Conservation (phyloP, 2,329 filamentous ascomycete genomes). For the Colletotrichum sp. region DNA sequence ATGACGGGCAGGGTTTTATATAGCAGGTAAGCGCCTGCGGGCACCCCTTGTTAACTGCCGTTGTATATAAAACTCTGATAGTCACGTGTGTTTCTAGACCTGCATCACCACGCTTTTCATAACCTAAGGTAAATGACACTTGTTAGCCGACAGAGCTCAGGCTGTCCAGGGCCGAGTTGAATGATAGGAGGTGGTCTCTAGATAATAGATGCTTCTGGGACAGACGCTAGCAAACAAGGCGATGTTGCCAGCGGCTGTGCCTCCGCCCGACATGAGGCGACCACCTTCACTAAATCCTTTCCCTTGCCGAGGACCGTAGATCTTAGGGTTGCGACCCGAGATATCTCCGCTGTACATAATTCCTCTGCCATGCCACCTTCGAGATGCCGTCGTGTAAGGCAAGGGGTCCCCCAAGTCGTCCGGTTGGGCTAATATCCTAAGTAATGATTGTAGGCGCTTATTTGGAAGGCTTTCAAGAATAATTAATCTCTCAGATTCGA, state of each 20-base stretch:
- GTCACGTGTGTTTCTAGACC: no score
- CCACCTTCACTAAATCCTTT: rapidly evolving
- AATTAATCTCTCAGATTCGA: not conserved
- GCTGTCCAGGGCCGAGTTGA: rapidly evolving
- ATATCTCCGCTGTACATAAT: not conserved
- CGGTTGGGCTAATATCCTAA: not conserved
- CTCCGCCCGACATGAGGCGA: not conserved
- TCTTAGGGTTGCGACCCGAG: not conserved
- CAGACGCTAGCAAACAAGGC: not conserved
- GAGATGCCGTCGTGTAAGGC: not conserved
- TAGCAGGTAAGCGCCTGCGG: no score
- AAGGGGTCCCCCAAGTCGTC: rapidly evolving
- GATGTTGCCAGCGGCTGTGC: not conserved
- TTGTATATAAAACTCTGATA: no score
- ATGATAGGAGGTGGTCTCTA: not conserved
- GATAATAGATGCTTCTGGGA: not conserved
- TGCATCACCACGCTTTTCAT: no score
- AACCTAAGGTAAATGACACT: no score
- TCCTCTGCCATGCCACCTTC: rapidly evolving
- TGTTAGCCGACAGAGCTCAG: not conserved
- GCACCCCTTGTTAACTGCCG: no score
- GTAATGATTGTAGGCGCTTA: not conserved
- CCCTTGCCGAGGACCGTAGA: rapidly evolving
- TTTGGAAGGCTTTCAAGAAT: rapidly evolving
- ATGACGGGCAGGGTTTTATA: no score